Conservation (phyloP, 208 protist species). For the Sergeia podlipaevii region DNA sequence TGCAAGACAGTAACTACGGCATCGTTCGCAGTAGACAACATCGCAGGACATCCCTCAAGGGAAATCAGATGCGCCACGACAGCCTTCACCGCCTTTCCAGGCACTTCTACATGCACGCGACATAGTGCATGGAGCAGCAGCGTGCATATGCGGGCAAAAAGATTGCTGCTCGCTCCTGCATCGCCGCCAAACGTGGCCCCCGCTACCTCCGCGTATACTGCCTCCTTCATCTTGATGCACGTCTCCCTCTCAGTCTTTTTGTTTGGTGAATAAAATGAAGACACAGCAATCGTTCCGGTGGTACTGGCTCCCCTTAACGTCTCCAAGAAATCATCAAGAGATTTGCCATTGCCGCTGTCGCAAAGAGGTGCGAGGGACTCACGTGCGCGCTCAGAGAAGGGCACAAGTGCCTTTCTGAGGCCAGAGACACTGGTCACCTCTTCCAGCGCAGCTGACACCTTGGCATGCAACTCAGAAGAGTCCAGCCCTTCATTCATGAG, state of each 20-base stretch:
- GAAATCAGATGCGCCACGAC: constrained; percentile 56
- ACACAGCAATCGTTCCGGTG: constrained; percentile 44
- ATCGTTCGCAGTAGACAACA: constrained; percentile 27
- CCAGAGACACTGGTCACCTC: constrained; percentile 21
- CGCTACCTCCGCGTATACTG: constrained; percentile 15
- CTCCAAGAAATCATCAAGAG: constrained; percentile 30
- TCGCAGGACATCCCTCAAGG: constrained; percentile 12
- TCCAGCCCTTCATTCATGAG: constrained; percentile 67
- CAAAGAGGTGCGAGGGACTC: constrained; percentile 29
- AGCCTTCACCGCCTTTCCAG: constrained; percentile 50
- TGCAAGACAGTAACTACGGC: constrained; percentile 35
- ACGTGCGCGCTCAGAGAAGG: constrained; percentile 38
- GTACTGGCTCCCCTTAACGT: constrained; percentile 44
- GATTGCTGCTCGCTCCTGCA: constrained; percentile 25
- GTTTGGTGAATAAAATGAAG: constrained; percentile 56
- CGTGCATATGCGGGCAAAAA: constrained; percentile 50
- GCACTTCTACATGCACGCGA: constrained; percentile 50
- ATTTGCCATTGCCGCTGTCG: constrained; percentile 39
- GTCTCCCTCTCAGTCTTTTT: constrained; percentile 68
- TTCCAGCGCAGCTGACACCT: constrained; percentile 29
- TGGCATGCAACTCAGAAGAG: constrained; percentile 24
- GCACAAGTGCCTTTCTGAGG: constrained; percentile 27
- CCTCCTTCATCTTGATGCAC: constrained; percentile 29
- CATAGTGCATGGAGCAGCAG: constrained; percentile 42
- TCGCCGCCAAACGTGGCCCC: constrained; percentile 23